These are phyloP conservation scores for Clarireedia homoeocarpa DNA, from an alignment of 2,329 filamentous ascomycete species.

Conservation along the genomic window DNA sequence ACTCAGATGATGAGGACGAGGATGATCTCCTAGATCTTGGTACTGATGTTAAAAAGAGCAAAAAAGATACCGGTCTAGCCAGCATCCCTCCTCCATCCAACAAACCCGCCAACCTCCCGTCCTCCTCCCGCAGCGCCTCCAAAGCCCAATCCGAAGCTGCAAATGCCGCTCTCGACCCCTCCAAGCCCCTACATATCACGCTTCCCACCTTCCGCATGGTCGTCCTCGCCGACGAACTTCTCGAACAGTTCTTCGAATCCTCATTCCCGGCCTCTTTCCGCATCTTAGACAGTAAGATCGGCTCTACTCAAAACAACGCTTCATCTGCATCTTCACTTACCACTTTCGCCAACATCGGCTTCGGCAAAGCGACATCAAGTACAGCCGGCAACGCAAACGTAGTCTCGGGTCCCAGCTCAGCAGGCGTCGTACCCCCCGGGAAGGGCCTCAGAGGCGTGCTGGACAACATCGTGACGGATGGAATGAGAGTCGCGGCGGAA, in stretches of 20 bases:
- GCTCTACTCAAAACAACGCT: slow-evolving; percentile 31
- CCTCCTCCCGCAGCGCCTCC: slow-evolving; percentile 36
- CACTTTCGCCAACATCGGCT: slow-evolving; percentile 70
- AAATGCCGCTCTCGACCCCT: slow-evolving; percentile 85
- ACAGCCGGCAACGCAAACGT: slow-evolving; percentile 30
- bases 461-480: slow-evolving; percentile 95
- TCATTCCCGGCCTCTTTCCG: slow-evolving; percentile 92
- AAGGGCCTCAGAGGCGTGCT: slow-evolving; percentile 85
- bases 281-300: slow-evolving; percentile 55
- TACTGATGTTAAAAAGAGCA: slow-evolving; percentile 32
- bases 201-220: slow-evolving; percentile 98
- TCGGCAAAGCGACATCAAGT: slow-evolving; percentile 38
- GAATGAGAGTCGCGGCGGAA: slow-evolving; percentile 91
- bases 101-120: neutral
- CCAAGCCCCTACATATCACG: slow-evolving; percentile 90
- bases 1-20: slow-evolving; percentile 58
- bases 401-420: slow-evolving; percentile 22
- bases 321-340: slow-evolving; percentile 64
- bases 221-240: slow-evolving; percentile 85
- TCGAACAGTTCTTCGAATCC: slow-evolving; percentile 96
- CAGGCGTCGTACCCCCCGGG: slow-evolving; percentile 34
- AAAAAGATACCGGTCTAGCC: slow-evolving; percentile 22
- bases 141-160: slow-evolving; percentile 67
- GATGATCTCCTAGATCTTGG: slow-evolving; percentile 56
- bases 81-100: slow-evolving; percentile 15